These are phyloP conservation scores for Suillus decipiens DNA, from an alignment of 768 basidiomycete genomes.

Conservation along the genomic window DNA sequence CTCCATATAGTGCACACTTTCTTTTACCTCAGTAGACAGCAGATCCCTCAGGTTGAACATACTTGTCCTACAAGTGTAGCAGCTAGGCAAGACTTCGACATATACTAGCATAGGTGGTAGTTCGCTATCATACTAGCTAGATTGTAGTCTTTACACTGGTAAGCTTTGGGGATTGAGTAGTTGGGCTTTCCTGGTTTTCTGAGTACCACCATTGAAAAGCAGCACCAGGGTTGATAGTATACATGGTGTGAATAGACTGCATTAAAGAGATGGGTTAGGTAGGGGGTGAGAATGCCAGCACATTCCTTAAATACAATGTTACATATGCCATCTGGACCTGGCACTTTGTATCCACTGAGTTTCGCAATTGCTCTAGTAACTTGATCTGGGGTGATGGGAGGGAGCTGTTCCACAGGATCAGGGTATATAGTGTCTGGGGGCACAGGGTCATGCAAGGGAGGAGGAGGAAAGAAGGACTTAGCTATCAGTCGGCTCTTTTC, in stretches of 20 bases:
- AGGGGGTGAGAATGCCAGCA: constrained; percentile 4
- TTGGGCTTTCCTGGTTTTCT: too few species aligned
- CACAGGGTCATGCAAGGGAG: background rate
- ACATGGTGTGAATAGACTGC: constrained; percentile 12
- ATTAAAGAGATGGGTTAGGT: constrained; percentile 16
- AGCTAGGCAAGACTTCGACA: too few species aligned
- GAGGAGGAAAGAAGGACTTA: constrained; percentile 27
- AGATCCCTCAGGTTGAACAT: too few species aligned
- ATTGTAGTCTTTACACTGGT: too few species aligned
- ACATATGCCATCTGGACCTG: constrained; percentile 26
- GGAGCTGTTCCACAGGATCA: background rate
- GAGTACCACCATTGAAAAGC: too few species aligned
- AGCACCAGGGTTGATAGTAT: constrained; percentile 21
- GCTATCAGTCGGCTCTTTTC: constrained; percentile 13
- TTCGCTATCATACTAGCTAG: too few species aligned
- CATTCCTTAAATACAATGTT: constrained; percentile 24
- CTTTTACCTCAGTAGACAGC: too few species aligned
- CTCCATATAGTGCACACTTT: too few species aligned
- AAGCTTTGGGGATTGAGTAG: too few species aligned
- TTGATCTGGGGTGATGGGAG: constrained; percentile 17
- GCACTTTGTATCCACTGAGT: constrained; percentile 21
- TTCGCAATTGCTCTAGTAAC: constrained; percentile 1
- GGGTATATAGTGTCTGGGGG: constrained; percentile 10
- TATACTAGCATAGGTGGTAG: too few species aligned
- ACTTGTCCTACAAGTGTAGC: too few species aligned